Base-by-base conservation (phyloP, 2,329 filamentous ascomycete species). In the Calonectria naviculata region DNA sequence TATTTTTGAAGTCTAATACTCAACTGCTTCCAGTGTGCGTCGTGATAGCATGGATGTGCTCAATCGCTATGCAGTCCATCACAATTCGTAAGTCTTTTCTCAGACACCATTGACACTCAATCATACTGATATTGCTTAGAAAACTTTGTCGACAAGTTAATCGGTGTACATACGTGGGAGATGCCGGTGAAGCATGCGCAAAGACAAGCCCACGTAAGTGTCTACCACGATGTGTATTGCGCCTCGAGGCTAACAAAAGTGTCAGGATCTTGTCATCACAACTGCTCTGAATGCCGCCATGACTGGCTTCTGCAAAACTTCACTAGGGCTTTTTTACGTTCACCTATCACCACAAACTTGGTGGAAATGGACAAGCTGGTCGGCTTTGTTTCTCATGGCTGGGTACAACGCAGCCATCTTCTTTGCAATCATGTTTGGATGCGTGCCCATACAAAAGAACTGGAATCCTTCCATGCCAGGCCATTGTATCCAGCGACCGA, bases 401-500 rank as follows among this genome's bases (percentile, higher is more conserved):
- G 52, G 31, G 7, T 58, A 58, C 52, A 58, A 58, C 21, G 21
- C 13, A 10, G 52, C 52, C 21, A 15, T 81, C 84, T 61, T 79
- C 82, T 5, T 84, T 82, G 72, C 75, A 69, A 2, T 83, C 82
- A 0, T 58, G 83, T 17, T 46, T 73, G 7, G 79, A 75, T 17
- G 76, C 75, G 4, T 15, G 7, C 52, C 52, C 12, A 41, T 58
- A 24, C 29, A 58, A 26, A 58, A 58, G 52, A 58, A 58, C 52
- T 84, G 79, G 76, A 78, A 82, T 21, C 21, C 38, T 6, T 60
- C 66, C 6, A 65, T 76, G 42, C 60, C 76, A 21, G 75, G 84
- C 64, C 78, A 56, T 28, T 88, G 87, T 71, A 81, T 88, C 61
- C 78, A 85, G 58, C 83, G 84, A 29, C 82, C 85, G 17, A 77